Percentiles rank a stretch among this genome's conserved stretches.
phyloP scores from a whole-genome alignment of 1,284 basidiomycete species.

The Ceratobasidium sp. region DNA sequence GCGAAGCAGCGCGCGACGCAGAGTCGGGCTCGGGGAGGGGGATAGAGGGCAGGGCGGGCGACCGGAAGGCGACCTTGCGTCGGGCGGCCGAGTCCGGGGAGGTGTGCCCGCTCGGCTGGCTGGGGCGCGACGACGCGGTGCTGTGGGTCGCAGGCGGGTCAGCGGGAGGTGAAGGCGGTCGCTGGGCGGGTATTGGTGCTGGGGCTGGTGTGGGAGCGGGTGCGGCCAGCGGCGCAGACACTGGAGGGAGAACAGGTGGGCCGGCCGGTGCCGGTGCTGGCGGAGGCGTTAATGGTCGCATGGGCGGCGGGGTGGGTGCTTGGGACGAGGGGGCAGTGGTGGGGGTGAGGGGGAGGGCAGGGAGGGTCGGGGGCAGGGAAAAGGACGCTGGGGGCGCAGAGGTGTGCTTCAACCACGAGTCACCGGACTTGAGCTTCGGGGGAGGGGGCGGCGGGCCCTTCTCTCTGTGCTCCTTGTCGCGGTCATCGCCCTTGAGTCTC shows the following conservation, averaged over 20 bases:
- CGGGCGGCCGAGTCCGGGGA: conserved; percentile 38
- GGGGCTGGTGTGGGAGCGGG: background rate
- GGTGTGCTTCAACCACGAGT: conserved; percentile 40
- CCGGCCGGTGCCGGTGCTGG: background rate
- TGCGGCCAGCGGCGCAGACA: background rate
- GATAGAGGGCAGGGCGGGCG: conserved; percentile 59
- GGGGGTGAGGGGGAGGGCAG: background rate
- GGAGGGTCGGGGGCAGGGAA: background rate
- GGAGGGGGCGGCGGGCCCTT: conserved; percentile 13
- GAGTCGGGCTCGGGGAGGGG: conserved; percentile 43
- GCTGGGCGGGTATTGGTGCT: background rate
- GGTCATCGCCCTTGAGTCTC: background rate
- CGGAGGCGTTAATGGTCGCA: background rate
- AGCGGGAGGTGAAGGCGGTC: background rate
- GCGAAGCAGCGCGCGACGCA: conserved; percentile 19
- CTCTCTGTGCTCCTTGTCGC: conserved; percentile 14
- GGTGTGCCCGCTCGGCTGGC: conserved; percentile 31
- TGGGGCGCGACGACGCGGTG: conserved; percentile 31
- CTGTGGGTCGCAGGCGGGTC: conserved; percentile 11
- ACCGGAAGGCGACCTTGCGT: conserved; percentile 86
- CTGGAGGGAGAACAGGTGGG: background rate
- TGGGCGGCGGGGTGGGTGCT: background rate
- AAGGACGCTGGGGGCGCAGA: conserved; percentile 24
- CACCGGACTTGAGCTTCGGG: conserved; percentile 16
- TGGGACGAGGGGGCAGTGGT: background rate